Evolutionary conservation across 331 rosid species (phyloP), one percentile per base, ranked within the genome.

Genomic region (Arachis monticola): DNA sequence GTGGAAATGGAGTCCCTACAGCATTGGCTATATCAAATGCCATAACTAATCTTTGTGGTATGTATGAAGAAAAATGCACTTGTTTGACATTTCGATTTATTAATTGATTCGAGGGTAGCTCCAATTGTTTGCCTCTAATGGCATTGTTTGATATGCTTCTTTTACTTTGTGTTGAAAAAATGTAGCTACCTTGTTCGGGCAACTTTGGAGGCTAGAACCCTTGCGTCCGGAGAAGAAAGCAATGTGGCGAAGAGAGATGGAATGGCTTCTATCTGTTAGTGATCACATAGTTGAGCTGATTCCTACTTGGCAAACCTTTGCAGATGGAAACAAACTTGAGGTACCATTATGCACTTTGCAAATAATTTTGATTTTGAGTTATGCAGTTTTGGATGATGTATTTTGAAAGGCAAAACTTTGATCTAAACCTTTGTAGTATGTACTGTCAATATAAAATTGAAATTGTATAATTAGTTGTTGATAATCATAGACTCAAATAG

Each of bases 31-130:
- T 95, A 63, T 95, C 97, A 56, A 92, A 95, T 78, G 98, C 99
- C 74, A 92, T 92, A 78, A 95, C 99, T n/a, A 95, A 95, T 84
- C 94, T 92, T 12, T 90, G 92, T 55, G 99, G 99, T 95, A 87
- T 42, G 83, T 4, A 35, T 35, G 4, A 35, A 35, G 40, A 35
- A 77, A 83, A 79, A 83, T 52, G 77, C 46, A 70, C 48, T 65
- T 76, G 31, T 41, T 46, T 67, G 17, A 10, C 40, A 35, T 46
- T 60, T 13, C 41, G 32, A 10, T 64, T 60, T 7, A 2, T 46
- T 75, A 11, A 41, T 72, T 35, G 11, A 1, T 5, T 68, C 13
- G 60, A 74, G 9, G 48, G 6, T 58, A 35, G n/a, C 2, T 59
- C 60, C n/a, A 47, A 42, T 67, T 53, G 8, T 73, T 9, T 55